Evolutionary conservation across 768 basidiomycete genomes (phyloP).

Genomic region (Cystofilobasidium ferigula): DNA sequence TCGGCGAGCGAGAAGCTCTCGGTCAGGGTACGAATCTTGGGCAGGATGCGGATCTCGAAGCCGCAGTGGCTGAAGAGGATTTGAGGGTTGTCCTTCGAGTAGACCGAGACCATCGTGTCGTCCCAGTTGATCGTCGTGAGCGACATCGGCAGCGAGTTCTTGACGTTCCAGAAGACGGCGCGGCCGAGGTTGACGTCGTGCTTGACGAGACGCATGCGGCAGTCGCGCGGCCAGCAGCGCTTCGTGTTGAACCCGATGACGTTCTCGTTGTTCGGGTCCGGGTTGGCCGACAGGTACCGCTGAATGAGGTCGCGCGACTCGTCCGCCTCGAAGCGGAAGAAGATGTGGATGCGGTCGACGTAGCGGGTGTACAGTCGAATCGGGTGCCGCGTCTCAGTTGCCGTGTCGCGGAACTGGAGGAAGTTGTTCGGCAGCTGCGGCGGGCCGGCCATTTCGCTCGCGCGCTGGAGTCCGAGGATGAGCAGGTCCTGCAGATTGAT

Average conservation of each 20-base stretch:
- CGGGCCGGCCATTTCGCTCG: slow-evolving; percentile 97
- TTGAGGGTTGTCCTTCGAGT: slow-evolving; percentile 95
- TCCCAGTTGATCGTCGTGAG: slow-evolving; percentile 94
- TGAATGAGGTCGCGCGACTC: slow-evolving; percentile 96
- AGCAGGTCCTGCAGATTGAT: slow-evolving; percentile 79
- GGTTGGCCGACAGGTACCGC: slow-evolving; percentile 90
- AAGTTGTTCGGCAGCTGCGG: slow-evolving; percentile 97
- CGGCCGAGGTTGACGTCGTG: slow-evolving; percentile 98
- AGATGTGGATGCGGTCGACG: slow-evolving; percentile 84
- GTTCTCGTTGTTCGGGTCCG: slow-evolving; percentile 96
- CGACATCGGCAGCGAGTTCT: slow-evolving; percentile 87
- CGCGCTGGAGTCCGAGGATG: slow-evolving; percentile 91
- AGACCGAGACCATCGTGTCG: slow-evolving; percentile 71
- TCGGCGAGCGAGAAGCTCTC: slow-evolving; percentile 86
- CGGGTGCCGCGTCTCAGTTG: slow-evolving; percentile 94
- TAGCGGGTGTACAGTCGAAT: slow-evolving; percentile 96
- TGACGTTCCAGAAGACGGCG: slow-evolving; percentile 99
- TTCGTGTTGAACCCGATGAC: slow-evolving; percentile 99
- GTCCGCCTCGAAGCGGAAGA: slow-evolving; percentile 95
- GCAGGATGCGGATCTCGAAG: slow-evolving; percentile 96
- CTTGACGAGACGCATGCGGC: slow-evolving; percentile 97
- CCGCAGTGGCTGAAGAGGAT: slow-evolving; percentile 96
- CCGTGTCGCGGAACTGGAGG: slow-evolving; percentile 87
- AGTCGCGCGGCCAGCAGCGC: slow-evolving; percentile 97
- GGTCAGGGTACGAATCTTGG: slow-evolving; percentile 88